Base-by-base conservation (phyloP, 2,329 filamentous ascomycete species). In the Xylariaceae sp. region DNA sequence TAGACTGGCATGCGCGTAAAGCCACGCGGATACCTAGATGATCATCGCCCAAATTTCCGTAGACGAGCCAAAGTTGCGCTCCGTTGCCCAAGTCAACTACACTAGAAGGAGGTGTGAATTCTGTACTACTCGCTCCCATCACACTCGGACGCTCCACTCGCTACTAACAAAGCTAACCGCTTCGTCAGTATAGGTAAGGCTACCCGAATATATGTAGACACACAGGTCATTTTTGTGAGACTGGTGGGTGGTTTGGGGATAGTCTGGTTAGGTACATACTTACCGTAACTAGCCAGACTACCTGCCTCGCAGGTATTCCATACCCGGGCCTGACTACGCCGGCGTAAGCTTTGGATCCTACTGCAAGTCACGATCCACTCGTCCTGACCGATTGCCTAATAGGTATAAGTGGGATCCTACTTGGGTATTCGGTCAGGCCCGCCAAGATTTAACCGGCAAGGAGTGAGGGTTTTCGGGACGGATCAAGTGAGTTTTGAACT, bases 381-480 rank as follows among this genome's bases (percentile, higher is more conserved):
- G 52, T 34, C 54, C 57, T 51, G 65, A 67, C 66, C 66, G 65
- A 58, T 64, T 46, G 26, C 58, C 54, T 44, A 44, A 44, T 47
- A 3, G n/a, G 48, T 52, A 57, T 57, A 60, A 62, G 60, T 54
- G 57, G 29, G 51, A 53, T 60, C 60, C 62, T 55, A 43, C 50
- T 29, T 3, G 11, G 46, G 53, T 2, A 55, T 56, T 42, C 57
- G 61, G 58, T 55, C 37, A 48, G 12, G 37, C 26, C 19, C 42
- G 65, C 65, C 65, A 67, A 66, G 65, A 35, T 37, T 50, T 49
- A 37, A 8, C 51, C 47, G 53, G 55, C 56, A 62, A 58, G 59
- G 56, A 53, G 31, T 55, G 61, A 61, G 57, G 60, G 55, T 62
- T 58, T 61, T 64, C 62, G 66, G 65, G 61, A 67, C 64, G 63